Base-by-base conservation (phyloP, 2,329 filamentous ascomycete genomes). In the Calonectria pauciramosa region DNA sequence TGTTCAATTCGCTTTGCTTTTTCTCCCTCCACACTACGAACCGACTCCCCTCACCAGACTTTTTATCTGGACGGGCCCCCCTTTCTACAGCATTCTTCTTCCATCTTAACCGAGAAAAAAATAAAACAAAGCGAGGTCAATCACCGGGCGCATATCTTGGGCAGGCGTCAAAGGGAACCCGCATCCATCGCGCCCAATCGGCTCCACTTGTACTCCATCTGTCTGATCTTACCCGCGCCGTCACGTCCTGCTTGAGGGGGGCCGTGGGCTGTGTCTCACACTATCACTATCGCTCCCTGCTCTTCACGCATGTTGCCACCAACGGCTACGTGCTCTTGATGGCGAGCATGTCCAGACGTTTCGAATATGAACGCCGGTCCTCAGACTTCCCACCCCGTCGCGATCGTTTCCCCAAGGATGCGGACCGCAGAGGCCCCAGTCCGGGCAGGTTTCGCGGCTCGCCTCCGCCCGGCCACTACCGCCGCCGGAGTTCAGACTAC, bases 271-370 rank as follows among this genome's bases (percentile, higher is more conserved):
- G 64, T 52, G 63, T 70, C 56, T 74, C 51, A 52, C 66, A 32
- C 20, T 59, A 9, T 38, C 14, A 47, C 56, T 41, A 14, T 38
- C 56, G 28, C 36, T 26, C 34, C 30, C 34, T 41, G 34, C 36
- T 26, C 44, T 56, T 64, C 54, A 68, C 75, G 77, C 64, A 80
- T 80, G 79, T 69, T 72, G 44, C 49, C 59, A 41, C n/a, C 65
- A 49, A 49, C 36, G 34, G 30, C 26, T 36, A 36, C 54, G 66
- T 71, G 68, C 66, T 70, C 64, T 73, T 59, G 26, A 80, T 81
- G 79, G 76, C 75, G 65, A 73, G 76, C 59, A 47, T 63, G 51
- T 67, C 49, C 67, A 78, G 76, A 75, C 72, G 70, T 52, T 28
- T 30, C 16, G 77, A 74, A n/a, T 60, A 32, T 23, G 59, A 70